Base-by-base conservation (phyloP, 257 asterid genomes). In the Scutellaria baicalensis region DNA sequence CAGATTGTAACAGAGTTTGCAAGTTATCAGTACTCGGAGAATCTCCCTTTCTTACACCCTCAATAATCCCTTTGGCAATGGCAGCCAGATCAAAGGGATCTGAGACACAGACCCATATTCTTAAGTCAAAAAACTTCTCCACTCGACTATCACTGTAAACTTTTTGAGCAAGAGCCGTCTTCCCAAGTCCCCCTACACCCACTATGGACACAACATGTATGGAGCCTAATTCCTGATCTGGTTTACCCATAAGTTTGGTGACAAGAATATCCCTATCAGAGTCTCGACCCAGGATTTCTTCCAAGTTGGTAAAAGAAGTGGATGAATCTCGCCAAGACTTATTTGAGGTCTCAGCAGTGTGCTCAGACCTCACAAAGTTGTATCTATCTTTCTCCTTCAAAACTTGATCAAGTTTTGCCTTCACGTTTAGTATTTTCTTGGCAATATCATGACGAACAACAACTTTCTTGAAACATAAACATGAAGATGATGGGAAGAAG, bases 171-270 rank as follows among this genome's bases (percentile, higher is more conserved):
- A 60, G 66, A 40, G 66, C 39, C 0, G 66, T 60, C 36, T 60
- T 60, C 16, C 66, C 66, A 60, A 39, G 33, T 18, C 66, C 66
- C n/a, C n/a, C n/a, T n/a, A n/a, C n/a, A n/a, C n/a, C n/a, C n/a
- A n/a, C n/a, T n/a, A n/a, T n/a, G n/a, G n/a, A n/a, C n/a, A n/a
- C n/a, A n/a, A n/a, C n/a, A n/a, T n/a, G n/a, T n/a, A n/a, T n/a
- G n/a, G n/a, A n/a, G n/a, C n/a, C n/a, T n/a, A n/a, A n/a, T n/a
- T n/a, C n/a, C n/a, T n/a, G n/a, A n/a, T n/a, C n/a, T n/a, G n/a
- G n/a, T n/a, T n/a, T n/a, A n/a, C n/a, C n/a, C n/a, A n/a, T n/a
- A n/a, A n/a, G n/a, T n/a, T n/a, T n/a, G n/a, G n/a, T n/a, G n/a
- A n/a, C n/a, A n/a, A n/a, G n/a, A n/a, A n/a, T n/a, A n/a, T n/a